Evolutionary conservation across 2,329 filamentous ascomycete genomes (phyloP).

Genomic region (Colletotrichum sublineola): DNA sequence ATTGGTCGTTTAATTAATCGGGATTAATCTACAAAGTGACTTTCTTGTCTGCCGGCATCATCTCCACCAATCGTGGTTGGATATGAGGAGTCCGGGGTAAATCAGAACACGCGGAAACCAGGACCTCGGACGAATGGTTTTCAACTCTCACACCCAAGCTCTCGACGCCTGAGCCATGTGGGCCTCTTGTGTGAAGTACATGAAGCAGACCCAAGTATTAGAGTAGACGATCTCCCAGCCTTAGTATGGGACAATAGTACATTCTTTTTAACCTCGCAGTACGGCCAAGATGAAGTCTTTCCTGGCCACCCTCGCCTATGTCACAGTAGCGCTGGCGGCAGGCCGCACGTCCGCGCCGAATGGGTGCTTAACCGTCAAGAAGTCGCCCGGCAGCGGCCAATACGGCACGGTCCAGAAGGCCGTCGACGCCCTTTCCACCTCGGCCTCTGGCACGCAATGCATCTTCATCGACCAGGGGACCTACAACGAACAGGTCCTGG

Average conservation of each 20-base stretch:
- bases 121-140: background rate
- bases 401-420: conserved; percentile 61
- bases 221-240: background rate
- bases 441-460: conserved; percentile 62
- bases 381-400: conserved; percentile 43
- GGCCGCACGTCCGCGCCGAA: conserved; percentile 49
- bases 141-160: background rate
- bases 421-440: conserved; percentile 68
- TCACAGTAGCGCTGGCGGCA: conserved; percentile 42
- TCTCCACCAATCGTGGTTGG: conserved; percentile 27
- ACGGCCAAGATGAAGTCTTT: conserved; percentile 35
- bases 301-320: conserved; percentile 15
- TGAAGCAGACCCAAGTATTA: conserved; percentile 19
- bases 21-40: conserved; percentile 17
- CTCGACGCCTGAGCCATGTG: background rate
- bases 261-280: background rate
- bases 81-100: background rate
- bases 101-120: background rate
- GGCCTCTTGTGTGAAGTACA: conserved; percentile 15
- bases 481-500: conserved; percentile 71
- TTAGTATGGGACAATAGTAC: conserved; percentile 14
- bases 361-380: conserved; percentile 50
- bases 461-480: conserved; percentile 77
- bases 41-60: conserved; percentile 20
- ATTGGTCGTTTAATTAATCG: conserved; percentile 24